Percentiles rank a stretch among this genome's conserved stretches.
phyloP scores from a whole-genome alignment of 2,329 filamentous ascomycete species.

The Sporothrix brasiliensis region DNA sequence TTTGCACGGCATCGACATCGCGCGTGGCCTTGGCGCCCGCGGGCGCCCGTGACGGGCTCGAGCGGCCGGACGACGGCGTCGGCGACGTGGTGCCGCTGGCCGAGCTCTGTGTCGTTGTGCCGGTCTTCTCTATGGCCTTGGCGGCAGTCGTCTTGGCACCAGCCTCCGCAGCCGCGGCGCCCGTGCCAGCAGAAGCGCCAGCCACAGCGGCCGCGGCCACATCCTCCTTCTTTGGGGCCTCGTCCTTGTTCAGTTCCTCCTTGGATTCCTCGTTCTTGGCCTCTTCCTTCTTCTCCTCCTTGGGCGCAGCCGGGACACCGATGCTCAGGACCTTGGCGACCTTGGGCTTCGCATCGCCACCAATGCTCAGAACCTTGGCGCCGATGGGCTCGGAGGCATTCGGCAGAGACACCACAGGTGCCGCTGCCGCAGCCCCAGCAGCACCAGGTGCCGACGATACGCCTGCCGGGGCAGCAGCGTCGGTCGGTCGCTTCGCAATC shows the following conservation, averaged over 20 bases:
- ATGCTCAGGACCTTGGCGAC: conserved; percentile 77
- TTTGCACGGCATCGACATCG: conserved; percentile 79
- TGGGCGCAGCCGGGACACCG: conserved; percentile 45
- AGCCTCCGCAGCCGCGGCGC: conserved; percentile 52
- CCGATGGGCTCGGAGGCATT: conserved; percentile 60
- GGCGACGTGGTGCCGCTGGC: conserved; percentile 76
- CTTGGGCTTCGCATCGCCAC: conserved; percentile 56
- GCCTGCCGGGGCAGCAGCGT: conserved; percentile 50
- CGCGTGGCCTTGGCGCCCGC: conserved; percentile 57
- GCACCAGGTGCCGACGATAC: conserved; percentile 45
- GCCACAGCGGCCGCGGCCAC: conserved; percentile 29
- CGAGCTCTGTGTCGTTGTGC: conserved; percentile 60
- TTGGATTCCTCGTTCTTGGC: conserved; percentile 44
- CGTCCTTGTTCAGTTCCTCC: conserved; percentile 48
- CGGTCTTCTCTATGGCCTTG: conserved; percentile 91
- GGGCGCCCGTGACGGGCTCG: conserved; percentile 68
- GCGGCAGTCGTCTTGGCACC: conserved; percentile 82
- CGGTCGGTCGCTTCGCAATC: conserved; percentile 63
- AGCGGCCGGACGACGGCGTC: conserved; percentile 78
- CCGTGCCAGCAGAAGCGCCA: conserved; percentile 42
- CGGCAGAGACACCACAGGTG: conserved; percentile 42
- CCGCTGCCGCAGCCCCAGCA: conserved; percentile 48
- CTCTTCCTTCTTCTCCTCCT: conserved; percentile 51
- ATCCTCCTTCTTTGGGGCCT: conserved; percentile 25
- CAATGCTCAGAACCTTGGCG: conserved; percentile 67